Evolutionary conservation across 139 green algal genomes (phyloP).

Genomic region (Limnomonas spitsbergensis): DNA sequence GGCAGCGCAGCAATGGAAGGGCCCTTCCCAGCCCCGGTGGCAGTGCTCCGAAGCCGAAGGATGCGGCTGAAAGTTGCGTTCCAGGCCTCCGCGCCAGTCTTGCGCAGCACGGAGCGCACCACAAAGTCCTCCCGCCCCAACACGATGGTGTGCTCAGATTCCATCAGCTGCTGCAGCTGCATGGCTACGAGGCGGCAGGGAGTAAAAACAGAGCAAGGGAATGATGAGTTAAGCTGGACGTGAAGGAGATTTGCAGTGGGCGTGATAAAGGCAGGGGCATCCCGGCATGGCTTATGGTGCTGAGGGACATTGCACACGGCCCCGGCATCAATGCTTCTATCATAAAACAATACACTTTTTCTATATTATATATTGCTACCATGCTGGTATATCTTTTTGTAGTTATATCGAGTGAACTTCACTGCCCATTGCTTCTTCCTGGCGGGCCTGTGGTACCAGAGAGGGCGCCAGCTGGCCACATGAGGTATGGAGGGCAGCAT

Average conservation of each 20-base stretch:
- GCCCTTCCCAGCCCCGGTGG: not conserved
- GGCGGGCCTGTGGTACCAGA: no score
- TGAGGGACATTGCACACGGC: no score
- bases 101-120: conserved; percentile 61
- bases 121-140: conserved; percentile 73
- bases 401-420: no score
- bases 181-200: conserved; percentile 14
- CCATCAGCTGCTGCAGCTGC: conserved; percentile 25
- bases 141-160: conserved; percentile 42
- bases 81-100: conserved; percentile 42
- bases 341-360: conserved; percentile 2
- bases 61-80: conserved; percentile 60
- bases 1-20: not conserved
- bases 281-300: no score
- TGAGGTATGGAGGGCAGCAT: no score
- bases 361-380: no score
- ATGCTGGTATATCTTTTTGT: no score
- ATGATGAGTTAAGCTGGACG: not conserved
- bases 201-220: not conserved
- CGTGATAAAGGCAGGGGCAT: no score
- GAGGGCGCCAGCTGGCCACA: no score
- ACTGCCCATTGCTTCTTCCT: no score
- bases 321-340: no score
- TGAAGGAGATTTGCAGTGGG: no score
- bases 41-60: not conserved